phyloP scores from a whole-genome alignment of 306 rosid genomes.

The Cucumis sativus region Cucumber_9930_V3 NC_026656.2:13393001-13393500 shows the following conservation, averaged over 20 bases:
- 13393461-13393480: background rate
- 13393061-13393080: background rate
- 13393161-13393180: constrained; percentile 79
- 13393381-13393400: constrained; percentile 55
- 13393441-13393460: background rate
- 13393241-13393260: constrained; percentile 61
- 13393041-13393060: background rate
- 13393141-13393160: constrained; percentile 67
- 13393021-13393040: background rate
- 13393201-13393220: constrained; percentile 76
- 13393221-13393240: constrained; percentile 95
- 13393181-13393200: constrained; percentile 44
- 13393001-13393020: background rate
- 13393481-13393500: background rate
- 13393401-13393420: constrained; percentile 6
- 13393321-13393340: constrained; percentile 94
- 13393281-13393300: constrained; percentile 70
- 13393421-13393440: background rate
- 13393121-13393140: constrained; percentile 15
- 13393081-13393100: background rate
- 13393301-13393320: constrained; percentile 77
- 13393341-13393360: constrained; percentile 72
- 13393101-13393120: background rate
- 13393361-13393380: constrained; percentile 66
- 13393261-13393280: constrained; percentile 46